phyloP scores from a whole-genome alignment of 1,139 yeast genomes.

The Pneumocystis wakefieldiae region DNA sequence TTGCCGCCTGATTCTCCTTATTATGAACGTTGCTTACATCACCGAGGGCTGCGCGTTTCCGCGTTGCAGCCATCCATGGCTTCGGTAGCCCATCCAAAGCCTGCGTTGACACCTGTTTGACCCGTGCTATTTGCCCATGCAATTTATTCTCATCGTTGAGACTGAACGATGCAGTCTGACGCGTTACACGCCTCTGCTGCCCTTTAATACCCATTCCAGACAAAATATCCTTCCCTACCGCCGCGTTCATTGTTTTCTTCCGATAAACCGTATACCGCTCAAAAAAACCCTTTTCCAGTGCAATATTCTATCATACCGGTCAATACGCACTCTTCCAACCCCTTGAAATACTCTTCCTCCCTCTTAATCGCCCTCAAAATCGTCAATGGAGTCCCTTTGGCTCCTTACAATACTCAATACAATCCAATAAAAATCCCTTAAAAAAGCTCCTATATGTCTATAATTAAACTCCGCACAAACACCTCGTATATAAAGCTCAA shows the following conservation, averaged over 20 bases:
- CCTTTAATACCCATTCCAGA: neutral
- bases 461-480: neutral
- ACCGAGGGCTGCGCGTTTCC: conserved; percentile 24
- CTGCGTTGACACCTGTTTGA: neutral
- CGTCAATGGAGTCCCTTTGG: neutral
- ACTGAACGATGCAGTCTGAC: neutral
- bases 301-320: neutral
- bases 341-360: neutral
- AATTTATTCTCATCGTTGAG: neutral
- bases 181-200: neutral
- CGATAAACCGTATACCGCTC: neutral
- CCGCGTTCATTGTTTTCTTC: neutral
- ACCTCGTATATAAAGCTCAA: neutral
- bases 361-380: neutral
- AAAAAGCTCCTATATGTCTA: neutral
- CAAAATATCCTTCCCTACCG: neutral
- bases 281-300: neutral
- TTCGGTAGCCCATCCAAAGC: neutral
- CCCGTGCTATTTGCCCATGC: neutral
- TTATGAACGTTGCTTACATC: conserved; percentile 22
- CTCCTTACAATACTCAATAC: neutral
- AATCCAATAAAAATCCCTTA: neutral
- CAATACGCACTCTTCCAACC: neutral
- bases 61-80: conserved; percentile 4
- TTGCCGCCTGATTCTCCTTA: conserved; percentile 4